Base-by-base conservation (phyloP, 1,139 yeast genomes). In the Pichia sp. region DNA sequence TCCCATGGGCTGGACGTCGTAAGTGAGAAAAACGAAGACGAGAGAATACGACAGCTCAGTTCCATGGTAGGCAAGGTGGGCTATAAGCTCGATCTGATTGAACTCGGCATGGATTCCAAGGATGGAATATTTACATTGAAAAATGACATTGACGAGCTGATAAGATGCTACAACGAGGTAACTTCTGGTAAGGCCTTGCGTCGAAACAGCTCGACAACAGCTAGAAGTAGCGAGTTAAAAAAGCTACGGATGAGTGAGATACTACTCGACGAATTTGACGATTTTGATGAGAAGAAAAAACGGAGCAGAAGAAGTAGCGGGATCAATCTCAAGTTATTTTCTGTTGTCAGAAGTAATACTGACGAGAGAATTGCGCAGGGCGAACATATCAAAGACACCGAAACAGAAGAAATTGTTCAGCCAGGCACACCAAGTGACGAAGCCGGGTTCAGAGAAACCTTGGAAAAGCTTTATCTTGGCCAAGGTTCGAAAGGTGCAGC, bases 231-330 rank as follows among this genome's bases (percentile, higher is more conserved):
- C 12, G 49, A 47, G n/a, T 49, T 48, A 34, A 48, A 49, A 25
- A 52, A 37, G 25, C 18, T 51, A 31, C 28, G 53, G 3, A 49
- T 50, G 53, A 49, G 53, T 34, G 50, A 55, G 19, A 30, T 51
- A 19, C 18, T 51, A 21, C 26, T 47, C 21, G 52, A 45, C 18
- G 52, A 48, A 23, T 22, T 46, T 18, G 52, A 49, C 10, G 21
- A 12, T 12, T 13, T 25, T n/a, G 53, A 52, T 10, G 44, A 53
- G 16, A 59, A 56, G 22, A 39, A n/a, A 13, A 26, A 42, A 53
- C 12, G 52, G 49, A 23, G 52, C 4, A 48, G 66, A 36, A 49
- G 66, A 31, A 62, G 66, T 43, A 62, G 63, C 46, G 67, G 67
- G 1, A 48, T 64, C 19, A 59, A 58, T 31, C 58, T 64, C 46